These are phyloP conservation scores for Maudiozyma humilis DNA, from an alignment of 1,139 yeast species.

Conservation along the genomic window DNA sequence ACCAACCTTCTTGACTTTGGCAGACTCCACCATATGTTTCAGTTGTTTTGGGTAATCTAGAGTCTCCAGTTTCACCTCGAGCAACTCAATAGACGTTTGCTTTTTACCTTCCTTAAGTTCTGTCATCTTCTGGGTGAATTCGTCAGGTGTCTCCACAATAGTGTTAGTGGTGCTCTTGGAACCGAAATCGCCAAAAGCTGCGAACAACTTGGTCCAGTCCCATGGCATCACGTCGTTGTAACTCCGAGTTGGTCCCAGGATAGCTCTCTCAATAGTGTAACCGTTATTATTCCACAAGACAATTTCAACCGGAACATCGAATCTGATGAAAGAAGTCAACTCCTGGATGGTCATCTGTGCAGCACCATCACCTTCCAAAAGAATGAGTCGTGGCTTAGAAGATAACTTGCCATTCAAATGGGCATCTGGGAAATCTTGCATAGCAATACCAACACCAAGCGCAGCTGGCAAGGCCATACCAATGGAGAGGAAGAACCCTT, in stretches of 20 bases:
- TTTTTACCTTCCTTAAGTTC: conserved; percentile 13
- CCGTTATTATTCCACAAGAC: conserved; percentile 75
- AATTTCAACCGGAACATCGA: conserved; percentile 52
- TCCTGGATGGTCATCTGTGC: conserved; percentile 89
- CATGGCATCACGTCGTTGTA: conserved; percentile 82
- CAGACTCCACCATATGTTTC: conserved; percentile 17
- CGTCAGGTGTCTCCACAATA: conserved; percentile 11
- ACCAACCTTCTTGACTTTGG: conserved; percentile 6
- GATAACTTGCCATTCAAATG: conserved; percentile 12
- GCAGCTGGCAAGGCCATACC: conserved; percentile 84
- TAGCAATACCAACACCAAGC: conserved; percentile 67
- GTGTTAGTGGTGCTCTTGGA: conserved; percentile 13
- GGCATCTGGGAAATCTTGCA: conserved; percentile 39
- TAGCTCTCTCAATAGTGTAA: conserved; percentile 78
- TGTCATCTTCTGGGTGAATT: conserved; percentile 14
- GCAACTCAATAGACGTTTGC: conserved; percentile 44
- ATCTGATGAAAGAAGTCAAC: conserved; percentile 57
- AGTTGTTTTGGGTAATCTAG: conserved; percentile 55
- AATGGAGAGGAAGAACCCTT: conserved; percentile 70
- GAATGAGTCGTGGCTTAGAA: conserved; percentile 46
- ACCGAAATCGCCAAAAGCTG: conserved; percentile 55
- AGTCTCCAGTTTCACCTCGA: conserved; percentile 58
- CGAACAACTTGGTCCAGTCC: conserved; percentile 65
- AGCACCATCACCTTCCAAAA: conserved; percentile 84
- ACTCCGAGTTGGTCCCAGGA: conserved; percentile 64